Conservation (phyloP, 2,329 filamentous ascomycete species). For the Fusarium torreyae region DNA sequence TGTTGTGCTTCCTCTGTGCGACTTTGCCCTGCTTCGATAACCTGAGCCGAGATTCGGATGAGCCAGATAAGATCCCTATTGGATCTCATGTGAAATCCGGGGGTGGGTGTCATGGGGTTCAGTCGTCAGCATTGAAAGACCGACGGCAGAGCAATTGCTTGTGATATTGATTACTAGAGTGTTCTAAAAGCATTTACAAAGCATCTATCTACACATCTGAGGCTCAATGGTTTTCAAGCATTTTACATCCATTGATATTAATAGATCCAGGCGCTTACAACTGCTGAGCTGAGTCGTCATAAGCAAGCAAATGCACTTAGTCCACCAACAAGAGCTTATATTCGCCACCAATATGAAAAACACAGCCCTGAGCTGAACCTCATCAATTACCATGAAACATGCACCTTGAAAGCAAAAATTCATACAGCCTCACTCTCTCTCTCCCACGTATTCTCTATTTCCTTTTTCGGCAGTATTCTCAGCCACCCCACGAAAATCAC, state of each 20-base stretch:
- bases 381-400: constrained; percentile 9
- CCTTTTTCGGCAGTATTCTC: constrained; percentile 13
- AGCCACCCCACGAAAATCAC: constrained; percentile 33
- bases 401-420: constrained; percentile 4
- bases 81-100: constrained; percentile 44
- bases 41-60: constrained; percentile 31
- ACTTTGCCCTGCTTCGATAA: constrained; percentile 2
- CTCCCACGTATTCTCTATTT: constrained; percentile 4
- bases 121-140: constrained; percentile 26
- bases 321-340: constrained; percentile 9
- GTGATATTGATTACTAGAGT: constrained; percentile 21
- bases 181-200: neutral
- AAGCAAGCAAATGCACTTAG: neutral
- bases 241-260: neutral
- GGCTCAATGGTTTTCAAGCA: neutral
- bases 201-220: neutral
- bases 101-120: constrained; percentile 35
- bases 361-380: neutral
- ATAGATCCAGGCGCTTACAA: constrained; percentile 1
- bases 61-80: constrained; percentile 30
- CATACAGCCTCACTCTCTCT: constrained; percentile 2
- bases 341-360: neutral
- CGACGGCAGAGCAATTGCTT: constrained; percentile 31
- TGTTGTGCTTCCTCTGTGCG: constrained; percentile 4
- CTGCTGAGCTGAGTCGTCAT: constrained; percentile 15